Base-by-base conservation (phyloP, 495 filamentous ascomycete species). In the Xanthoparmelia taractica region DNA sequence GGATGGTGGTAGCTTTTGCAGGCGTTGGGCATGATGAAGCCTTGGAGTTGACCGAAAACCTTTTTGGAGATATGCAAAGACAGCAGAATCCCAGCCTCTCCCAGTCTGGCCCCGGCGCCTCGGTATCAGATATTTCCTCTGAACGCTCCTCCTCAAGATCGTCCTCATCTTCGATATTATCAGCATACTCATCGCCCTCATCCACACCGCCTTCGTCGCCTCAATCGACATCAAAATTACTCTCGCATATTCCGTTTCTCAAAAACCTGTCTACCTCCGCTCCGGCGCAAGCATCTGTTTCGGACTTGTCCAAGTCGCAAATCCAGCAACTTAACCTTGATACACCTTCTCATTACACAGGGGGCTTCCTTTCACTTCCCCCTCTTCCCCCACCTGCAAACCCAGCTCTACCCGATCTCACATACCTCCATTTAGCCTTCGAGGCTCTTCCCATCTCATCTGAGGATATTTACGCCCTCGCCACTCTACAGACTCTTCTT, bases 401-500 rank as follows among this genome's bases (percentile, higher is more conserved):
- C 73, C 87, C 87, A 23, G 85, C 88, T 67, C 78, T 90, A n/a
- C 92, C 89, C 40, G 80, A 84, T 38, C 83, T 96, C 73, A 93
- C 88, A 45, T 87, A 98, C 71, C 89, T 98, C 64, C 91, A 97
- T 76, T 81, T 98, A 65, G 91, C 90, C 63, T 97, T 99, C 71
- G 94, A 99, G 79, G 92, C 92, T 38, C 85, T 96, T 61, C 89
- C 92, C 54, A 96, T 97, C 69, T 85, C 84, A 38, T 90, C 88
- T 38, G 84, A 87, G 4, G 94, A 97, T 71, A 96, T 99, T 68
- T 99, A 97, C 72, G 93, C 94, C 45, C 84, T 97, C 33, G 94
- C 94, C 31, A 96, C 92, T n/a, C 80, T 99, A 0, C 95, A 97
- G 73, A 97, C 91, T 5, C 87, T 99, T 38, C 88, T 99, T 31